Evolutionary conservation across 2,329 filamentous ascomycete species (phyloP).

Genomic region (Fusarium sulawesiense): DNA sequence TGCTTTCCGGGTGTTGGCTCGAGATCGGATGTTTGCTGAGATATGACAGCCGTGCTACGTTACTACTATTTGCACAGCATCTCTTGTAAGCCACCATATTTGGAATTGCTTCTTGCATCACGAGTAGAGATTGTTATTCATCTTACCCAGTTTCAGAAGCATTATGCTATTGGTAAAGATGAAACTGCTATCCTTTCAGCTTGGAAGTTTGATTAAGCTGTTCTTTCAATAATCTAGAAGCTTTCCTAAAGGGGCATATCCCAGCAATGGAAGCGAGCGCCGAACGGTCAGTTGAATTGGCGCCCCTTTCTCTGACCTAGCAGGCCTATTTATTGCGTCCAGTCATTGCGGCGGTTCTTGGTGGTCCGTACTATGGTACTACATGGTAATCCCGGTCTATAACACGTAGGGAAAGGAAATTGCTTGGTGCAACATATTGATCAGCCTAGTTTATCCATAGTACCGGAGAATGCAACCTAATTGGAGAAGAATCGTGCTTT

Average conservation of each 20-base stretch:
- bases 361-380: constrained; percentile 17
- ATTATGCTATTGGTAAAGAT: neutral
- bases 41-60: constrained; percentile 1
- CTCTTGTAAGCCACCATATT: neutral
- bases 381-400: constrained; percentile 35
- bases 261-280: constrained; percentile 5
- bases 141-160: neutral
- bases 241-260: constrained; percentile 15
- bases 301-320: constrained; percentile 37
- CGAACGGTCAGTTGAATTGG: constrained; percentile 28
- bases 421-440: constrained; percentile 43
- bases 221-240: constrained; percentile 13
- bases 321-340: neutral
- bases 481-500: constrained; percentile 14
- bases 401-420: constrained; percentile 38
- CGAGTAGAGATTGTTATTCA: neutral
- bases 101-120: neutral
- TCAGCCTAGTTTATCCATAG: constrained; percentile 29
- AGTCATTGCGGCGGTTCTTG: constrained; percentile 21
- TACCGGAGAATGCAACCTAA: constrained; percentile 39
- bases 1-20: neutral
- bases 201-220: constrained; percentile 20
- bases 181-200: constrained; percentile 7
- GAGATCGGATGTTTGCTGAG: constrained; percentile 5
- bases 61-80: neutral